Evolutionary conservation across 1,284 basidiomycete genomes (phyloP).

Genomic region (Ceratobasidium sp.): DNA sequence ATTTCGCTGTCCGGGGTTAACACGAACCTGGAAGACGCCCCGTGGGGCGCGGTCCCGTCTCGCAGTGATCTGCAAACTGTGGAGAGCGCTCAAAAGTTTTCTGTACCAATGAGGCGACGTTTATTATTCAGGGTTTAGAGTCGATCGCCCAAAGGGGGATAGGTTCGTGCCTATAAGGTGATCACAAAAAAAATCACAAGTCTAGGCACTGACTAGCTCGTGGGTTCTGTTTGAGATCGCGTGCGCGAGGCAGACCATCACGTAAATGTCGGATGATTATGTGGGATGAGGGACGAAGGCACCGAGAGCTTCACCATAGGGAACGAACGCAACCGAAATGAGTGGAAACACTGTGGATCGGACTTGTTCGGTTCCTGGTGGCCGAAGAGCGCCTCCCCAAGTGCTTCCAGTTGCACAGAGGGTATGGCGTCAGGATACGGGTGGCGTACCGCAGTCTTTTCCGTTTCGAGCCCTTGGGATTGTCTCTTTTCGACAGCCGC

Average conservation of each 20-base stretch:
- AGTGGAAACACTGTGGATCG: not conserved
- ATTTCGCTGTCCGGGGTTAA: not conserved
- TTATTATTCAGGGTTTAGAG: conserved; percentile 2
- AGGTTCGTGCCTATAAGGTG: not conserved
- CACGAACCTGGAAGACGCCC: not conserved
- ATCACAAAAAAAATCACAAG: no score
- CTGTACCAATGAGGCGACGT: not conserved
- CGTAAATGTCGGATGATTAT: conserved; percentile 16
- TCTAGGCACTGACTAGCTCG: no score
- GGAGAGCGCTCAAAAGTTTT: conserved; percentile 4
- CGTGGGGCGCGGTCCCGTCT: conserved; percentile 1
- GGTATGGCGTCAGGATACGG: conserved; percentile 4
- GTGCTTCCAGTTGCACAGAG: not conserved
- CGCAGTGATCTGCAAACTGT: not conserved
- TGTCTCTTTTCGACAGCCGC: conserved; percentile 22
- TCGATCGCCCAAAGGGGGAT: not conserved
- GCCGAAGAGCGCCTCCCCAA: not conserved
- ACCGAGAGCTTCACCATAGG: conserved; percentile 4
- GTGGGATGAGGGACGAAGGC: conserved; percentile 12
- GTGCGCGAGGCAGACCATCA: conserved; percentile 2
- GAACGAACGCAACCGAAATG: not conserved
- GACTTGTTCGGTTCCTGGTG: not conserved
- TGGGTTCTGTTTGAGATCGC: not conserved
- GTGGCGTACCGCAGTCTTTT: conserved; percentile 17
- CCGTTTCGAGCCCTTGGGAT: no score